These are phyloP conservation scores for Annona squamosa DNA, from an alignment of 164 flowering plant species.

Conservation along the genomic window DNA sequence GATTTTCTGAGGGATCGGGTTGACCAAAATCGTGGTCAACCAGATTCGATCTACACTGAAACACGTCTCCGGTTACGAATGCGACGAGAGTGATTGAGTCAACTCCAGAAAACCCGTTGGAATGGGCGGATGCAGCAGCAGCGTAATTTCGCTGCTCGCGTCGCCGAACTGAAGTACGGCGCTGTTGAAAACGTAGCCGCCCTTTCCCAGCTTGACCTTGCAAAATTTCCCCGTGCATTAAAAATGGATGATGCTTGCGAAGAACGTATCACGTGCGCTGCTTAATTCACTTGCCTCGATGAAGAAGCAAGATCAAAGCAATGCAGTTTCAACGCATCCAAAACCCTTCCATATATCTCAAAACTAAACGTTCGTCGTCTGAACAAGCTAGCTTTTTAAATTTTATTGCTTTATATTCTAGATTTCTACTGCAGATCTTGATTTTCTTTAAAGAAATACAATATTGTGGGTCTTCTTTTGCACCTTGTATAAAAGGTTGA, in stretches of 20 bases:
- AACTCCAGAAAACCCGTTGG: too few species aligned
- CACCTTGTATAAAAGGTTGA: background rate
- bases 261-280: background rate
- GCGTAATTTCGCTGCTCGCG: too few species aligned
- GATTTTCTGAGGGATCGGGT: too few species aligned
- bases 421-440: background rate
- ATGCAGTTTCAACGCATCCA: background rate
- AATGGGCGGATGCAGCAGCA: too few species aligned
- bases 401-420: background rate
- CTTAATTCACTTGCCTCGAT: too few species aligned
- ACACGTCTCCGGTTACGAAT: too few species aligned
- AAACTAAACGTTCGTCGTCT: background rate
- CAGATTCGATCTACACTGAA: too few species aligned
- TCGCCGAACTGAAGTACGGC: too few species aligned
- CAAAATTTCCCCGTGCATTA: background rate
- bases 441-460: background rate
- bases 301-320: background rate
- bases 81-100: too few species aligned
- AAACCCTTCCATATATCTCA: background rate
- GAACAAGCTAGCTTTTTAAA: background rate
- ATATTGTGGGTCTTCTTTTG: background rate
- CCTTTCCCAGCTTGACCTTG: too few species aligned
- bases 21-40: too few species aligned
- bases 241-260: background rate
- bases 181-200: too few species aligned